Evolutionary conservation across 371 early-diverging fungal genomes (phyloP).

Genomic region (Dichotomocladium elegans): DNA sequence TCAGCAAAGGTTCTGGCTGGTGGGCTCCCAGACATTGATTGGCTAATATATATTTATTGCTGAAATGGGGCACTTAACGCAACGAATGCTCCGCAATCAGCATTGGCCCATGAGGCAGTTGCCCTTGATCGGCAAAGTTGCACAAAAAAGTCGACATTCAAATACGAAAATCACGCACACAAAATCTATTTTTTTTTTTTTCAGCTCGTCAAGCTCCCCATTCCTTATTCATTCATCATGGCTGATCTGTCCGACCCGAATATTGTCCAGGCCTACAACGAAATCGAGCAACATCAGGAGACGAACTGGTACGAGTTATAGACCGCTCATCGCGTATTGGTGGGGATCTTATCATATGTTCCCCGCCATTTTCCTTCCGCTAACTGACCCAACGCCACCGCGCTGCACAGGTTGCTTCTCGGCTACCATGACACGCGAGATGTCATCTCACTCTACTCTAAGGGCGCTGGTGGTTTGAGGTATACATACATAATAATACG

Average conservation of each 20-base stretch:
- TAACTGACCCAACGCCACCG: no score
- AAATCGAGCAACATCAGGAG: constrained; percentile 48
- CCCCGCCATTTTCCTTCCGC: no score
- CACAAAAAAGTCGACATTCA: constrained; percentile 1
- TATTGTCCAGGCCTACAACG: constrained; percentile 58
- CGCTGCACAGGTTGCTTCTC: constrained; percentile 64
- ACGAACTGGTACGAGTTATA: constrained; percentile 45
- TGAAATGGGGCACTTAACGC: no score
- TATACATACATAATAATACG: constrained; percentile 9
- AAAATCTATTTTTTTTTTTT: constrained; percentile 1
- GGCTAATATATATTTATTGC: no score
- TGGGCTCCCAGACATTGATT: no score
- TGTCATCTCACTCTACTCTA: constrained; percentile 59
- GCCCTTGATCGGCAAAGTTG: neutral
- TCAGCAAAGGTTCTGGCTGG: no score
- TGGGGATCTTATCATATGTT: no score
- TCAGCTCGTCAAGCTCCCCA: no score
- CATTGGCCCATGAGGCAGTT: no score
- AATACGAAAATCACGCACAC: neutral
- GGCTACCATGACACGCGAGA: constrained; percentile 70
- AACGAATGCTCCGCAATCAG: no score
- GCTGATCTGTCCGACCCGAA: constrained; percentile 68
- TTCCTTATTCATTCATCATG: constrained; percentile 26
- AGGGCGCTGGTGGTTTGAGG: constrained; percentile 56
- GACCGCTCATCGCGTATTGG: neutral